phyloP scores from a whole-genome alignment of 768 basidiomycete genomes.

The Cystobasidium tubakii region DNA sequence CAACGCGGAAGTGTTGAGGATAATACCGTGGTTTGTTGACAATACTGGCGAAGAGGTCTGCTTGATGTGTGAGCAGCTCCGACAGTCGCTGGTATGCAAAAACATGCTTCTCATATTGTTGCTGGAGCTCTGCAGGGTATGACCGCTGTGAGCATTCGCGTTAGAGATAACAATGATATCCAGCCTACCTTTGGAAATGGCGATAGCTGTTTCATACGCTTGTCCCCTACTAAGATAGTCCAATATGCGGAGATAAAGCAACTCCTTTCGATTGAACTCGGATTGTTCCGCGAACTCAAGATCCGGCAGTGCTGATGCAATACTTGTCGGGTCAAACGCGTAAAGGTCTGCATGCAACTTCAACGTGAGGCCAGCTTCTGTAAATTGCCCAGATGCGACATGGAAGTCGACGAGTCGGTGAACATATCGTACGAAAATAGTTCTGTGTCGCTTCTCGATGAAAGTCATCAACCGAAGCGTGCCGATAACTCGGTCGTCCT shows the following conservation, averaged over 20 bases:
- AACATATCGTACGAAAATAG: conserved; percentile 40
- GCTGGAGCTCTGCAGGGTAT: conserved; percentile 60
- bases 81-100: conserved; percentile 55
- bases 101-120: conserved; percentile 67
- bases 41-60: conserved; percentile 44
- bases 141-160: neutral
- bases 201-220: conserved; percentile 92
- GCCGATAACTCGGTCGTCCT: conserved; percentile 88
- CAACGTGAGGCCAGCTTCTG: conserved; percentile 85
- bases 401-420: conserved; percentile 26
- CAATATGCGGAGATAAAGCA: conserved; percentile 80
- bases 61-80: conserved; percentile 45
- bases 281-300: conserved; percentile 84
- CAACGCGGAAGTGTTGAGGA: conserved; percentile 75
- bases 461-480: conserved; percentile 56
- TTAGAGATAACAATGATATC: conserved; percentile 54
- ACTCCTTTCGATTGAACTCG: conserved; percentile 89
- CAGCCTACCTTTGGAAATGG: conserved; percentile 79
- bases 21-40: conserved; percentile 41
- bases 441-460: conserved; percentile 29
- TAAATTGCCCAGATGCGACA: conserved; percentile 66
- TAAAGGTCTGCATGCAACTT: conserved; percentile 91
- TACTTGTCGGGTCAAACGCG: conserved; percentile 75
- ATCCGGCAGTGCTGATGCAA: conserved; percentile 81
- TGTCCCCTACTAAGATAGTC: conserved; percentile 92